Evolutionary conservation across 116 monocot species (phyloP).

Genomic region (Trichopus zeylanicus): DNA sequence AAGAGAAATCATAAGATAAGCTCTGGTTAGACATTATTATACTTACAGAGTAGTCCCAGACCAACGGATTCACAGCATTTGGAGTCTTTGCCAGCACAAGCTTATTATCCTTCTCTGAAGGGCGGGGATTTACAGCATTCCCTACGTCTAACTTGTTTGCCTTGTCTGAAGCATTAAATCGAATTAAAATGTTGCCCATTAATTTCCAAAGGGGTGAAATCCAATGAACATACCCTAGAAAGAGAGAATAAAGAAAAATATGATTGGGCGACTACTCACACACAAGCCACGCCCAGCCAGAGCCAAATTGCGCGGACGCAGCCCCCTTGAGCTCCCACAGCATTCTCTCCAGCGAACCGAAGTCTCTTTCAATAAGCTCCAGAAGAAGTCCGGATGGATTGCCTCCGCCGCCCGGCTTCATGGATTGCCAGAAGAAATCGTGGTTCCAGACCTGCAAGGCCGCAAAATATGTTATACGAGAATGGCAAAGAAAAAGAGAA

Average conservation of each 20-base stretch:
- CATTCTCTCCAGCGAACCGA: conserved; percentile 75
- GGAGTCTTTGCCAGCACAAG: conserved; percentile 80
- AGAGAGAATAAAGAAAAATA: neutral
- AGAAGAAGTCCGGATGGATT: conserved; percentile 60
- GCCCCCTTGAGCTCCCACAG: conserved; percentile 51
- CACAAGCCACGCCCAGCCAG: conserved; percentile 95
- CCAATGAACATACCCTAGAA: neutral
- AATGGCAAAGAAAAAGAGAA: neutral
- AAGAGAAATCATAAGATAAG: neutral
- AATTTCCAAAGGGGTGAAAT: neutral
- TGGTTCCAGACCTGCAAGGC: conserved; percentile 89
- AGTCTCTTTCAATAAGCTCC: conserved; percentile 77
- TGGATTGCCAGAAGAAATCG: conserved; percentile 90
- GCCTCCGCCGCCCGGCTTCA: conserved; percentile 76
- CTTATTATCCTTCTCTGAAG: conserved; percentile 69
- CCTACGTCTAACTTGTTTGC: conserved; percentile 67
- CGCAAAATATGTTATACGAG: neutral
- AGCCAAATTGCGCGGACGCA: conserved; percentile 77
- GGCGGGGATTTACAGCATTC: conserved; percentile 74
- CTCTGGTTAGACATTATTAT: neutral
- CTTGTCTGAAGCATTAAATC: conserved; percentile 40
- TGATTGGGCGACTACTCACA: conserved; percentile 36
- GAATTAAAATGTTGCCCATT: neutral
- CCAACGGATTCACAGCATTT: conserved; percentile 84
- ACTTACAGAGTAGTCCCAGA: conserved; percentile 91